Conservation (phyloP, 2,329 filamentous ascomycete genomes). For the Paecilomyces niveus region DNA sequence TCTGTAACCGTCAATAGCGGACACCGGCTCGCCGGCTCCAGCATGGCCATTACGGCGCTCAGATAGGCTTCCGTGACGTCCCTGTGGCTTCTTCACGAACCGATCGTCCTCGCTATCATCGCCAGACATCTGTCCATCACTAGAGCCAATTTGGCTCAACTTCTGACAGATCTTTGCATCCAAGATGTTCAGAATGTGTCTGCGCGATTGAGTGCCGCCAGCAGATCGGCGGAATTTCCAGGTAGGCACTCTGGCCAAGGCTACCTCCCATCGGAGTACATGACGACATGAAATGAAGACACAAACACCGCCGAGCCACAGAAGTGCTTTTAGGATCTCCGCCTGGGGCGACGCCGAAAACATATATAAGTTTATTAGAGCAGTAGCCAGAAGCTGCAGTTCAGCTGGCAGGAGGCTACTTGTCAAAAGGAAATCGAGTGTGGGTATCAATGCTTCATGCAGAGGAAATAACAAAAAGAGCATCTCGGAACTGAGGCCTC, state of each 20-base stretch:
- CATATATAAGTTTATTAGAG: conserved; percentile 72
- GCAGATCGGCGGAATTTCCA: conserved; percentile 71
- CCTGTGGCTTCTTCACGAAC: conserved; percentile 29
- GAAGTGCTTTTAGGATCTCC: conserved; percentile 72
- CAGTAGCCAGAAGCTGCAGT: conserved; percentile 75
- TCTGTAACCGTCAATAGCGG: conserved; percentile 15
- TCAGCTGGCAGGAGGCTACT: conserved; percentile 84
- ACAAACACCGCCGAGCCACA: conserved; percentile 76
- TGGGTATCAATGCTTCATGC: conserved; percentile 67
- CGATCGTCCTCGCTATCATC: conserved; percentile 24
- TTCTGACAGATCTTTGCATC: conserved; percentile 42
- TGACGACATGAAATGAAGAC: conserved; percentile 66
- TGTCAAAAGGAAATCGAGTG: conserved; percentile 73
- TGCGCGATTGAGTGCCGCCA: conserved; percentile 26
- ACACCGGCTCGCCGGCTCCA: conserved; percentile 10
- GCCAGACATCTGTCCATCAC: conserved; percentile 30
- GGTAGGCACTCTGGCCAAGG: conserved; percentile 77
- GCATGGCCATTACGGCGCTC: conserved; percentile 2
- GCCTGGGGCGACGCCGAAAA: conserved; percentile 75
- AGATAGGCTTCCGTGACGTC: conserved; percentile 10
- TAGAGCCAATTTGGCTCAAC: conserved; percentile 36
- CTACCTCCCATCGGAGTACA: conserved; percentile 75
- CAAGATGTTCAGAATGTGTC: conserved; percentile 34
- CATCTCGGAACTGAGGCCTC: conserved; percentile 48
- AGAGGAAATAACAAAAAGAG: conserved; percentile 69